Evolutionary conservation across 2,329 filamentous ascomycete species (phyloP).

Genomic region (Periconia sp.): DNA sequence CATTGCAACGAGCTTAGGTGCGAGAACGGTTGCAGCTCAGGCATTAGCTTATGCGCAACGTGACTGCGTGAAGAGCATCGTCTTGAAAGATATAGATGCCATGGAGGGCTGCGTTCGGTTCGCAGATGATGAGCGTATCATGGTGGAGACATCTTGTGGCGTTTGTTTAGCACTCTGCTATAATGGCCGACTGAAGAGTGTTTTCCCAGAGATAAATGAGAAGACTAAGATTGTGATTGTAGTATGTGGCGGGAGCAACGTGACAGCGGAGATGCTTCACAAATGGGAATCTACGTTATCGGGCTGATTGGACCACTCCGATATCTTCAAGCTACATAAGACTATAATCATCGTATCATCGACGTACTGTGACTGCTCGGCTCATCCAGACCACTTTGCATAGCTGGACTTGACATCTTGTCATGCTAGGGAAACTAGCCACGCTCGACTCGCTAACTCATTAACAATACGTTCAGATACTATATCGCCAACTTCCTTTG

Average conservation of each 20-base stretch:
- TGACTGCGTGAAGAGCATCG: conserved; percentile 62
- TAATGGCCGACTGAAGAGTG: conserved; percentile 63
- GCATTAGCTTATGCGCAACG: conserved; percentile 65
- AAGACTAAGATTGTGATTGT: conserved; percentile 78
- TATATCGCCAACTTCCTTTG: too few species aligned
- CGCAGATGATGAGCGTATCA: conserved; percentile 76
- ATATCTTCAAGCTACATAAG: too few species aligned
- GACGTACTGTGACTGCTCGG: too few species aligned
- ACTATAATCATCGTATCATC: too few species aligned
- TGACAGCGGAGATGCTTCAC: conserved; percentile 49
- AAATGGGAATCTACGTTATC: too few species aligned
- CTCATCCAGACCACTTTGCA: too few species aligned
- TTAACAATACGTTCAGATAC: too few species aligned
- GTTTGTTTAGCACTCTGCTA: conserved; percentile 74
- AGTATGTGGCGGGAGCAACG: conserved; percentile 73
- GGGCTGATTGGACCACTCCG: too few species aligned
- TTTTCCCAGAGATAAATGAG: conserved; percentile 55
- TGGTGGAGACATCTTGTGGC: conserved; percentile 84
- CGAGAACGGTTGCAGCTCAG: conserved; percentile 67
- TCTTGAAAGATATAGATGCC: conserved; percentile 76
- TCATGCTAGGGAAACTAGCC: too few species aligned
- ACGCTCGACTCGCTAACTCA: too few species aligned
- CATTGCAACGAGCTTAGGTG: conserved; percentile 74
- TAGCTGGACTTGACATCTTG: too few species aligned
- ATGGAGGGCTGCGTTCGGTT: conserved; percentile 75